These are phyloP conservation scores for Symbiotaphrina buchneri DNA, from an alignment of 495 filamentous ascomycete species.

Conservation along the genomic window DNA sequence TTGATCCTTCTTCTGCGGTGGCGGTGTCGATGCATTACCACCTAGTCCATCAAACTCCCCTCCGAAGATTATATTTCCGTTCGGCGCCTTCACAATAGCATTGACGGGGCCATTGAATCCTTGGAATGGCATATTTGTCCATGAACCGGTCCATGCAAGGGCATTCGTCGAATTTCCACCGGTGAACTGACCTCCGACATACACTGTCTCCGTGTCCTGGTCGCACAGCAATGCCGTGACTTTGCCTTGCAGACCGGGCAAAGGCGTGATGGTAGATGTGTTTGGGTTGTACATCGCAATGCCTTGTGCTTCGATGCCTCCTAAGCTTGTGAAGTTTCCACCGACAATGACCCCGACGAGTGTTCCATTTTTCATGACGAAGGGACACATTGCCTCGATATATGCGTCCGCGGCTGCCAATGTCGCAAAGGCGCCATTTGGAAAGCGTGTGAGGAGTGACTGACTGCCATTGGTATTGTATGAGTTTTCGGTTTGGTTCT, in stretches of 20 bases:
- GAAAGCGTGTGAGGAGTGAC: slow-evolving; percentile 59
- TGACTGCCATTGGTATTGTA: slow-evolving; percentile 53
- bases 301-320: slow-evolving; percentile 47
- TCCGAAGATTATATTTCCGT: slow-evolving; percentile 76
- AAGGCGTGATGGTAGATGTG: slow-evolving; percentile 37
- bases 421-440: slow-evolving; percentile 62
- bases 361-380: slow-evolving; percentile 40
- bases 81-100: slow-evolving; percentile 56
- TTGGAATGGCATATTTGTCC: slow-evolving; percentile 71
- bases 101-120: slow-evolving; percentile 90
- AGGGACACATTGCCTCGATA: slow-evolving; percentile 73
- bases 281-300: slow-evolving; percentile 61
- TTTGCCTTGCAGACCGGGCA: slow-evolving; percentile 59
- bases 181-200: slow-evolving; percentile 72
- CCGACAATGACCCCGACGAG: slow-evolving; percentile 60
- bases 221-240: slow-evolving; percentile 74
- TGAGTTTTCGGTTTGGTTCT: slow-evolving; percentile 48
- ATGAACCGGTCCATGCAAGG: slow-evolving; percentile 61
- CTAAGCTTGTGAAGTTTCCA: slow-evolving; percentile 92
- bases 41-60: slow-evolving; percentile 83
- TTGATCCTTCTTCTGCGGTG: slow-evolving; percentile 29
- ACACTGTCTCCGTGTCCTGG: slow-evolving; percentile 57
- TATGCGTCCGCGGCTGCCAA: slow-evolving; percentile 56
- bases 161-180: slow-evolving; percentile 70
- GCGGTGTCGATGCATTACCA: slow-evolving; percentile 45